Evolutionary conservation across 768 basidiomycete genomes (phyloP).

Genomic region (Suillus weaverae): DNA sequence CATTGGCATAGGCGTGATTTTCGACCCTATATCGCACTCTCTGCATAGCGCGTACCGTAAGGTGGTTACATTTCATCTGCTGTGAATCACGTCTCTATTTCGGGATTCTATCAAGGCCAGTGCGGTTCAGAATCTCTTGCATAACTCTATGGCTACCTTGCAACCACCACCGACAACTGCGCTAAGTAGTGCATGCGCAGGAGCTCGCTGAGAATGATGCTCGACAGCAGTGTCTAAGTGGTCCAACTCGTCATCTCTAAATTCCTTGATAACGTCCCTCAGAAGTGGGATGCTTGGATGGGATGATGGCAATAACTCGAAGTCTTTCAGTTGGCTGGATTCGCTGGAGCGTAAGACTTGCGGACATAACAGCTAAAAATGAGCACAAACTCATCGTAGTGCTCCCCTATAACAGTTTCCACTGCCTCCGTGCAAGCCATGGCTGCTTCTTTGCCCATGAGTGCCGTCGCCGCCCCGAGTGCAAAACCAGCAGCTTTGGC

Average conservation of each 20-base stretch:
- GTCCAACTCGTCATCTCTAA: slow-evolving; percentile 93
- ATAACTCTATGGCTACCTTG: slow-evolving; percentile 85
- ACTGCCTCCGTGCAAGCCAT: slow-evolving; percentile 99
- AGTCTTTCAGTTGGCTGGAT: slow-evolving; percentile 75
- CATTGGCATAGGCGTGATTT: slow-evolving; percentile 33
- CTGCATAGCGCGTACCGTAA: not conserved
- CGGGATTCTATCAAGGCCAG: not conserved
- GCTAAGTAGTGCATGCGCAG: slow-evolving; percentile 88
- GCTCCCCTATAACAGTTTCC: slow-evolving; percentile 96
- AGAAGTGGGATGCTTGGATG: slow-evolving; percentile 82
- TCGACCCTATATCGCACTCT: slow-evolving; percentile 5
- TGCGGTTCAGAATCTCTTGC: slow-evolving; percentile 66
- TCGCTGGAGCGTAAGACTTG: slow-evolving; percentile 4
- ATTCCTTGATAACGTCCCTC: slow-evolving; percentile 71
- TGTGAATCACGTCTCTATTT: not conserved
- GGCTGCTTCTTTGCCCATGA: slow-evolving; percentile 89
- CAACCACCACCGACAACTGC: slow-evolving; percentile 84
- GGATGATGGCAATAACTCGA: slow-evolving; percentile 58
- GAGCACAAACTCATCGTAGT: slow-evolving; percentile 91
- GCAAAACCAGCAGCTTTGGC: slow-evolving; percentile 89
- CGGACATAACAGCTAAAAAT: not conserved
- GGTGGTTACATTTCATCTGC: not conserved
- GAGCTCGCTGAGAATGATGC: slow-evolving; percentile 84
- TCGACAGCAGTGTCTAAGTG: slow-evolving; percentile 91
- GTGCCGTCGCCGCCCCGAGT: slow-evolving; percentile 79